Conservation (phyloP, 345 rosid species). For the Euphorbia pulcherrima region DNA sequence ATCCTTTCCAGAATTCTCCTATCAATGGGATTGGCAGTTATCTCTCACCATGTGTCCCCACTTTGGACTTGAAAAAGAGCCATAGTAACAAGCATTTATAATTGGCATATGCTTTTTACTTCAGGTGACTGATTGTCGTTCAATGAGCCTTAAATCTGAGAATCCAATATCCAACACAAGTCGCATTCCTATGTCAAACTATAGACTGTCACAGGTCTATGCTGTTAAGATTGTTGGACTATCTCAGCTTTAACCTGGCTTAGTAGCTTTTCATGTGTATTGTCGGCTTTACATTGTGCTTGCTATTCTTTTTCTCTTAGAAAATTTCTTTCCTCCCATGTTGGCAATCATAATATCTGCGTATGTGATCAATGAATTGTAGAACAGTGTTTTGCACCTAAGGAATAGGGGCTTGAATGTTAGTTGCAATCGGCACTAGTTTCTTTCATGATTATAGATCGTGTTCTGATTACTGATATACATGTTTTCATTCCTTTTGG, state of each 20-base stretch:
- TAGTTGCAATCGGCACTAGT: neutral
- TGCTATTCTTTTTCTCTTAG: constrained; percentile 1
- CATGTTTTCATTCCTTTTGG: neutral
- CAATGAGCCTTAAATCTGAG: no score
- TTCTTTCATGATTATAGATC: neutral
- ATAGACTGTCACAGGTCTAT: neutral
- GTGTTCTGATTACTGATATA: neutral
- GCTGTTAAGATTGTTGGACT: neutral
- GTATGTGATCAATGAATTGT: neutral
- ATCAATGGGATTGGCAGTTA: no score
- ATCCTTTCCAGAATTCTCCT: no score
- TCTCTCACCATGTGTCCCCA: no score
- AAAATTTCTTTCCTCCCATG: neutral
- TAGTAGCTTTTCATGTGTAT: neutral
- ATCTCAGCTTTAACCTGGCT: neutral
- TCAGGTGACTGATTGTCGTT: no score
- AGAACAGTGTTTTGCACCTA: neutral
- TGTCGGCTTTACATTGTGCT: neutral
- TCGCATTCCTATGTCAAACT: no score
- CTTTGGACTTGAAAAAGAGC: no score
- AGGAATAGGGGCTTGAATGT: neutral
- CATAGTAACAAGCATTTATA: no score
- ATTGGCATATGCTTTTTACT: no score
- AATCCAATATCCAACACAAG: no score
- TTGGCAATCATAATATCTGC: neutral